A percentile compares a stretch with the other conserved stretches of the same genome.
Evolutionary conservation across 2,329 filamentous ascomycete genomes (phyloP).

Genomic region (Dactylella cylindrospora): DNA sequence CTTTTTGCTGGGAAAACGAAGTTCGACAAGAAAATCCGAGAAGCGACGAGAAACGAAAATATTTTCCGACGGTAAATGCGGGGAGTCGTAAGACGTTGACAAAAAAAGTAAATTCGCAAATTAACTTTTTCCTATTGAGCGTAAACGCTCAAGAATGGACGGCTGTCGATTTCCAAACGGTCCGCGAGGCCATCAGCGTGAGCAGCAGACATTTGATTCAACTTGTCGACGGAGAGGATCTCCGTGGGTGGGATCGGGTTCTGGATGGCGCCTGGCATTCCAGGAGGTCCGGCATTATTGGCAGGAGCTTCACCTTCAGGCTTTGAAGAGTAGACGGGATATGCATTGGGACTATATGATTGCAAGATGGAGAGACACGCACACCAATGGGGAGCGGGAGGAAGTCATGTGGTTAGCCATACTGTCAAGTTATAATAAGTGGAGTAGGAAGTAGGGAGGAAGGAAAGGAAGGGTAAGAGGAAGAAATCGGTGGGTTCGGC

Average conservation of each 20-base stretch:
- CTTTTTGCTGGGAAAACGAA: too few species aligned
- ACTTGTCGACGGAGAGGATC: constrained; percentile 49
- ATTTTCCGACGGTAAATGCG: too few species aligned
- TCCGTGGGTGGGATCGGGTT: constrained; percentile 50
- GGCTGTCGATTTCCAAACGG: constrained; percentile 50
- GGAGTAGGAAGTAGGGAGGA: background rate
- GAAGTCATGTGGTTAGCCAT: constrained; percentile 10
- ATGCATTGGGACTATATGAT: constrained; percentile 29
- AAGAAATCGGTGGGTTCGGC: constrained; percentile 5
- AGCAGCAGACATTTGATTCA: constrained; percentile 50
- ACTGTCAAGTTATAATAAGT: background rate
- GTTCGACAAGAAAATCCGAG: too few species aligned
- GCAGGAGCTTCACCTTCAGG: constrained; percentile 1
- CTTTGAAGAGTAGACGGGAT: constrained; percentile 21
- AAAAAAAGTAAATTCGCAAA: background rate
- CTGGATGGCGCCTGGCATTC: constrained; percentile 48
- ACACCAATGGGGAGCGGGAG: too few species aligned
- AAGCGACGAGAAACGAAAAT: too few species aligned
- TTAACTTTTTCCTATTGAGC: constrained; percentile 49
- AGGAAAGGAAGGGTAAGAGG: background rate
- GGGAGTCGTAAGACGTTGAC: background rate
- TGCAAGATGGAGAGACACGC: background rate
- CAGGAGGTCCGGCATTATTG: constrained; percentile 42
- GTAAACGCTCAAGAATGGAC: constrained; percentile 51
- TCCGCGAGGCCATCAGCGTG: constrained; percentile 48